Evolutionary conservation across 225 moss, liverwort and hornwort genomes (phyloP), one percentile per base, ranked within the genome.

Genomic region (Neckera pumila): DNA sequence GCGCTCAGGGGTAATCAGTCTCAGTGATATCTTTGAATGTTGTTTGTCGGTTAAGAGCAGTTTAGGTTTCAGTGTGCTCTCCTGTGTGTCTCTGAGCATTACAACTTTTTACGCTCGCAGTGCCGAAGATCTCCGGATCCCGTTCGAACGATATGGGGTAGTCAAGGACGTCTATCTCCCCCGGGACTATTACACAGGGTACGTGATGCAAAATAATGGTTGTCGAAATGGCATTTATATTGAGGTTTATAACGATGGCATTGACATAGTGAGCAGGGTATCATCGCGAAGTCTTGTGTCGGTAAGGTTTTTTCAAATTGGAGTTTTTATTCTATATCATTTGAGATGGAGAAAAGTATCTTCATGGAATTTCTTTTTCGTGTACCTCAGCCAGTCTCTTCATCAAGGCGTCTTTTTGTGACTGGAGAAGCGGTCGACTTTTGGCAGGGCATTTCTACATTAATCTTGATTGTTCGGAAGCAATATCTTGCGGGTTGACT

Each of bases 111-210:
- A 15, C 73, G 34, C 81, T 57, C 85, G 91, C 95, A 98, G 98
- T 94, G 95, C 98, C 9, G 98, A 98, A 91, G 98, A 98, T 89
- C 96, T 98, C 21, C 96, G 98, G 42, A 80, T 98, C 71, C 97
- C 98, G 53, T 98, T 98, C 83, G 98, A 98, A 91, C 95, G 97
- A 26, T 98, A 97, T 84, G 98, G 98, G 40, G 94, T 95, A 40
- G 97, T 98, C 76, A 98, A 97, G 94, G 98, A 98, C 54, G 97
- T 98, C 14, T 98, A 98, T 87, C 92, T 98, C 61, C 98, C 98
- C 36, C 95, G 95, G 89, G 98, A 98, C 83, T 98, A 97, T 71
- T 97, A 98, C 86, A 96, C 97, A 63, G 98, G 98, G 96, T 96
- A 90, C 85, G 92, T 90, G 43, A 51, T 86, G 59, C 59, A 14